Evolutionary conservation across 805 yeast genomes (phyloP), one percentile per base, ranked within the genome.

Genomic region (Candida andamanensis): DNA sequence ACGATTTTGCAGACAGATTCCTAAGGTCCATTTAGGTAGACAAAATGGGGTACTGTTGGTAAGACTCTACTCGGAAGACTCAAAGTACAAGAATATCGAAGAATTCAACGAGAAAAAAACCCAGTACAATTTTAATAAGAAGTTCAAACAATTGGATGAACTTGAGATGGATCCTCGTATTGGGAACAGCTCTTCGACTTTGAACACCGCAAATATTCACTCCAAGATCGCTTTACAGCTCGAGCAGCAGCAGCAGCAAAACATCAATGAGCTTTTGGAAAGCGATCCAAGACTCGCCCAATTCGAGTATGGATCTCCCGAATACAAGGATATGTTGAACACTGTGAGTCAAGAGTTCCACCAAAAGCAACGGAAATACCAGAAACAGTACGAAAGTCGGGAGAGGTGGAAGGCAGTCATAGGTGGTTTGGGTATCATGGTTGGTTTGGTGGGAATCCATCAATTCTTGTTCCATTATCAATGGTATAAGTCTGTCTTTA

Each of bases 341-440:
- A 24, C 42, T 19, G 47, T 64, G 8, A 57, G 57, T 24, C 44
- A 58, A 34, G 60, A 52, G 26, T 44, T 30, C 32, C 43, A 47
- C 28, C 24, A 32, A 16, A 44, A 50, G 13, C 62, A 57, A 25
- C 53, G 51, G 27, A 55, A 46, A 26, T 42, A 53, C 15, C 35
- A 51, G 15, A 43, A 47, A 36, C 40, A 59, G 15, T 58, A 54
- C 38, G 76, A 72, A 44, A 41, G 57, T 32, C 52, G 51, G 23
- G 72, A 71, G 45, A 57, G 69, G 31, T 37, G 68, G 30, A 68
- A 69, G 40, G 76, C 74, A 0, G 45, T 65, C 3, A 56, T 58
- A 1, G 44, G 60, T 11, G 81, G 82, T 3, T 16, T 64, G 0
- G 36, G 52, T 5, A 51, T 63, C 1, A 42, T 77, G 4, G 54